Evolutionary conservation across 768 basidiomycete species (phyloP), one percentile per base, ranked within the genome.

Genomic region (Suillus subaureus): DNA sequence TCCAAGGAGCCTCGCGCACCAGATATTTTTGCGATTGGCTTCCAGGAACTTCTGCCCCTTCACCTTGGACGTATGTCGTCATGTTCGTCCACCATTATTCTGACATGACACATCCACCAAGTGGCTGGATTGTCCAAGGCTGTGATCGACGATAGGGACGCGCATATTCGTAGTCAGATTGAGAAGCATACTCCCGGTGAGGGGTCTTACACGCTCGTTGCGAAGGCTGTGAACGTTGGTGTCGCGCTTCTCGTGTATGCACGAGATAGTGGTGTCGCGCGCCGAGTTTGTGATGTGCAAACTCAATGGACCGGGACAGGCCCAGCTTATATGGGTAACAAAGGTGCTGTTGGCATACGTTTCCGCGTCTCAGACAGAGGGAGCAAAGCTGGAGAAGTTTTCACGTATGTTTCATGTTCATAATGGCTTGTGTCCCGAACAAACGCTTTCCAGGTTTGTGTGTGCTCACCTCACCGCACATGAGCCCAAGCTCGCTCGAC

Each of bases 381-480:
- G 37, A 85, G 83, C 9, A 77, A 80, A 55, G 75, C 78, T 4
- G 93, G 92, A 65, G 94, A 97, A 75, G 85, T 84, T 11, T 93
- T 88, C 80, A 96, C 94, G 94, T 96, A 79, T 74, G 92, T 62
- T 31, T 54, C 52, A 56, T 64, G 33, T 31, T 58, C 55, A 12
- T 45, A 51, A 45, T 63, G 47, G 6, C 16, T n/a, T 9, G 12
- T 57, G 56, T 23, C 56, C 57, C 13, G 64, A 9, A 66, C 61
- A 64, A 61, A 54, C 28, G 21, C 51, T 51, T 43, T 42, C 52
- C 69, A 97, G 95, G 16, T 98, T 99, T 71, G 92, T 97, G 35
- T 90, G 89, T 73, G 93, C 94, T 16, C 97, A 99, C 81, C 83
- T 99, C 65, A 92, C 94, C 4, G 90, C 97, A 4, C 90, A 94